Evolutionary conservation across 305 asterid species (phyloP), one percentile per base, ranked within the genome.

Genomic region (Solanum hybrid): DNA sequence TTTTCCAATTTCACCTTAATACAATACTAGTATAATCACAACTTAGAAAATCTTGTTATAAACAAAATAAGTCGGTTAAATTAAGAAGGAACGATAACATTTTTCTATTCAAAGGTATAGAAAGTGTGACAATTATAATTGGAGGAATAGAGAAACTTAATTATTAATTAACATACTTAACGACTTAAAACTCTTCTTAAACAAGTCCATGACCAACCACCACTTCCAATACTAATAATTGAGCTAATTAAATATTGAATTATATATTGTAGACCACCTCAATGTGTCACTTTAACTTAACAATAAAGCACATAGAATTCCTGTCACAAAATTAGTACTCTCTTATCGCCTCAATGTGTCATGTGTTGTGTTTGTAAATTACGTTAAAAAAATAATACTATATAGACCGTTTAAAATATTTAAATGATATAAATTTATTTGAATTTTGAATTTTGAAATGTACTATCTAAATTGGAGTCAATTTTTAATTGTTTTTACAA

Each of bases 201-300:
- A 35, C 20, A 79, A 37, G 34, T 37, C 11, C 36, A 16, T 66
- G 66, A 20, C 35, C 37, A 37, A 38, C 13, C 85, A 5, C 38
- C 26, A n/a, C 80, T 76, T 29, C 38, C 12, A 27, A 36, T 6
- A 27, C 31, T 79, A 88, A 86, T 90, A 87, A 91, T 89, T 69
- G 88, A n/a, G 88, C 26, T 69, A 29, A 34, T 60, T 20, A 85
- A 46, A 34, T 20, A 88, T 86, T 51, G 13, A 56, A 51, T 46
- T 82, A 9, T 51, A 71, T 11, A 69, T 69, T 69, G 26, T 42
- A 78, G 87, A 69, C 90, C 69, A 24, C 73, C 51, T 76, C 86
- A 46, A 85, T 29, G 17, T 27, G 82, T 90, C 73, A 87, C 88
- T 89, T 89, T 89, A 56, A 81, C 60, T 75, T 75, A 80, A 91